Evolutionary conservation across 2,329 filamentous ascomycete genomes (phyloP).

Genomic region (Leptosphaerulina australis): DNA sequence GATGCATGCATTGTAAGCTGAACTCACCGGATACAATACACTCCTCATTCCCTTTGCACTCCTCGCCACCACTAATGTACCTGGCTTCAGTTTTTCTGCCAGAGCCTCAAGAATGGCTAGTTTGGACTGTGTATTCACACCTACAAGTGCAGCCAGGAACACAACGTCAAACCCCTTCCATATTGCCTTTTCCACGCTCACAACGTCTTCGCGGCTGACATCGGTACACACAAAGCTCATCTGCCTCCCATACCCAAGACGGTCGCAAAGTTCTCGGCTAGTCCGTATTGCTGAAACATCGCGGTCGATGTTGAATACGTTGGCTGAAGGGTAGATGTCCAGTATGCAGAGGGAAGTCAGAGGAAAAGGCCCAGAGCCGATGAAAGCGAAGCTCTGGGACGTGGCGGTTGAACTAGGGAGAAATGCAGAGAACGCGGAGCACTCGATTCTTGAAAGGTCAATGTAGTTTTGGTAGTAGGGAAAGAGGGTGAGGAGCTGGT

Average conservation of each 20-base stretch:
- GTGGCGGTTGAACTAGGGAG: slow-evolving; percentile 17
- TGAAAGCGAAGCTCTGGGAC: slow-evolving; percentile 52
- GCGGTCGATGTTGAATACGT: slow-evolving; percentile 53
- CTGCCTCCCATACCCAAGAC: slow-evolving; percentile 36
- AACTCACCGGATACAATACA: slow-evolving; percentile 56
- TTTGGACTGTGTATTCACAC: slow-evolving; percentile 52
- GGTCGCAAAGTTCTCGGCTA: slow-evolving; percentile 39
- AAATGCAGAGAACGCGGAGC: slow-evolving; percentile 50
- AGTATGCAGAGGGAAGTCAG: slow-evolving; percentile 56
- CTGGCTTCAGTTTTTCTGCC: slow-evolving; percentile 49
- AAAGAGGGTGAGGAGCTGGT: slow-evolving; percentile 47
- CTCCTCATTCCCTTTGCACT: slow-evolving; percentile 54
- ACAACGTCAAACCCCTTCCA: slow-evolving; percentile 54
- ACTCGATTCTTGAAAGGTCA: slow-evolving; percentile 56
- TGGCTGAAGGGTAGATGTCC: slow-evolving; percentile 38
- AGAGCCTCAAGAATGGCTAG: slow-evolving; percentile 49
- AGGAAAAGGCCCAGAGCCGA: slow-evolving; percentile 59
- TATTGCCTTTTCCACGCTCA: slow-evolving; percentile 5
- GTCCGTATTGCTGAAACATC: slow-evolving; percentile 44
- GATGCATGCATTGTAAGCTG: neutral
- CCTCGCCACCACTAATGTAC: slow-evolving; percentile 54
- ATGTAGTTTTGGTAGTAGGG: slow-evolving; percentile 59
- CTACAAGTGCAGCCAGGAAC: slow-evolving; percentile 59
- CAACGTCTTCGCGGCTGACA: slow-evolving; percentile 24
- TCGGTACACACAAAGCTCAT: slow-evolving; percentile 52